These are phyloP conservation scores for Botryosphaeria agaves DNA, from an alignment of 2,329 filamentous ascomycete species.

Conservation along the genomic window DNA sequence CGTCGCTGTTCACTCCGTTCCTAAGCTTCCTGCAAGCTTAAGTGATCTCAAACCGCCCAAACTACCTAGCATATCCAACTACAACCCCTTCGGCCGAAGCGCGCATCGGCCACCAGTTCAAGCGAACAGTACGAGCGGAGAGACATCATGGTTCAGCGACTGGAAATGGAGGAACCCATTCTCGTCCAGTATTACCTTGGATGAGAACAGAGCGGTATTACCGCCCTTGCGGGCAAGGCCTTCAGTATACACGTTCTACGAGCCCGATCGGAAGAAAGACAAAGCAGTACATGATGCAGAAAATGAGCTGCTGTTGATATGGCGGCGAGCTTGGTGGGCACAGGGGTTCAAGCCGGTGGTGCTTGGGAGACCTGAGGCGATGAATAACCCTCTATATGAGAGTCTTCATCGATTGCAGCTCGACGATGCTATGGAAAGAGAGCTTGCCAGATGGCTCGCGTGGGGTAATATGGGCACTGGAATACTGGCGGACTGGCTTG, in stretches of 20 bases:
- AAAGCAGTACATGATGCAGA: conserved; percentile 52
- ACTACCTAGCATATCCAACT: conserved; percentile 7
- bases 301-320: conserved; percentile 62
- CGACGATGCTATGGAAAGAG: conserved; percentile 43
- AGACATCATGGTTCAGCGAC: conserved; percentile 71
- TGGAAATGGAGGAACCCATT: conserved; percentile 88
- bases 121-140: conserved; percentile 61
- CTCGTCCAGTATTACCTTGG: conserved; percentile 60
- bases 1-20: conserved; percentile 14
- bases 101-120: conserved; percentile 56
- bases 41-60: conserved; percentile 8
- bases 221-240: conserved; percentile 56
- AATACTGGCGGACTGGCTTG: conserved; percentile 59
- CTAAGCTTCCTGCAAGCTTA: conserved; percentile 18
- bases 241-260: conserved; percentile 83
- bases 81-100: conserved; percentile 47
- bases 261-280: conserved; percentile 46
- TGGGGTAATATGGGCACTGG: conserved; percentile 87
- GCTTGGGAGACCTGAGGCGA: conserved; percentile 61
- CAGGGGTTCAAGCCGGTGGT: conserved; percentile 80
- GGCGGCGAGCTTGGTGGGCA: conserved; percentile 91
- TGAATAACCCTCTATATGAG: conserved; percentile 63
- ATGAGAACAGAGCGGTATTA: conserved; percentile 68
- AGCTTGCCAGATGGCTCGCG: conserved; percentile 73
- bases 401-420: conserved; percentile 47